These are phyloP conservation scores for Rhizopus arrhizus DNA, from an alignment of 371 early-diverging fungal species.

Conservation along the genomic window DNA sequence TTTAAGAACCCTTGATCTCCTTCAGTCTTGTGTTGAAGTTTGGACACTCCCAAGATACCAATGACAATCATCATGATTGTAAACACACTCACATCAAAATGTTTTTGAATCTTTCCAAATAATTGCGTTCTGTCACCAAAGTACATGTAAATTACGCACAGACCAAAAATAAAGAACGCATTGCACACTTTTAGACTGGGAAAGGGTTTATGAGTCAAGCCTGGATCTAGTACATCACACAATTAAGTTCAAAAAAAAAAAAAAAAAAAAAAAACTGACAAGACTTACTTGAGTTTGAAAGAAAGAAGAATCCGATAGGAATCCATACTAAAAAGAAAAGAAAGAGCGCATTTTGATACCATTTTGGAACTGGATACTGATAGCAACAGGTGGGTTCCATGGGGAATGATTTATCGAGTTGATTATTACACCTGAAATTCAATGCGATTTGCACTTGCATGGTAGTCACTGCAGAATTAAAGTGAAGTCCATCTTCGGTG, in stretches of 20 bases:
- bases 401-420: constrained; percentile 43
- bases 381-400: constrained; percentile 68
- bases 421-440: constrained; percentile 67
- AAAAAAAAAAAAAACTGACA: neutral
- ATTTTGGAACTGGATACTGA: constrained; percentile 55
- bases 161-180: constrained; percentile 47
- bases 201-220: neutral
- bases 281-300: constrained; percentile 29
- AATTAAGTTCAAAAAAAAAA: constrained; percentile 1
- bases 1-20: constrained; percentile 63
- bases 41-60: constrained; percentile 45
- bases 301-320: constrained; percentile 44
- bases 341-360: constrained; percentile 53
- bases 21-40: constrained; percentile 36
- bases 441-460: constrained; percentile 59
- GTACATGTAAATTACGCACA: constrained; percentile 59
- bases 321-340: constrained; percentile 51
- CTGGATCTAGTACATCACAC: neutral
- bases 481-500: constrained; percentile 71
- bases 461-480: constrained; percentile 42
- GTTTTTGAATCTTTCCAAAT: constrained; percentile 70
- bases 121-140: constrained; percentile 69
- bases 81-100: constrained; percentile 51
- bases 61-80: constrained; percentile 36
- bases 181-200: constrained; percentile 29